Percentiles rank a stretch among this genome's conserved stretches.
phyloP scores from a whole-genome alignment of 106 monocot genomes.

The Phalaenopsis equestris region DNA sequence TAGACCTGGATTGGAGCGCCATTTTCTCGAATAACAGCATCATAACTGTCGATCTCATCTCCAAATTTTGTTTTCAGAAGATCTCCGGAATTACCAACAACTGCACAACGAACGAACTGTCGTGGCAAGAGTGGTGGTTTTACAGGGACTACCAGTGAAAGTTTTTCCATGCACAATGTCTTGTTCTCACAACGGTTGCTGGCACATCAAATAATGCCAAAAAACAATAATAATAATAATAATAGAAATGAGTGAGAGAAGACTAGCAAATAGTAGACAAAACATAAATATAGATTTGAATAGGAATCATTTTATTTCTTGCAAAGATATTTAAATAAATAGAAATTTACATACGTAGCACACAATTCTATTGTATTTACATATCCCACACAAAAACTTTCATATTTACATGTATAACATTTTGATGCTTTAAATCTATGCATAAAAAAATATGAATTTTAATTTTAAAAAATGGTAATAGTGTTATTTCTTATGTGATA shows the following conservation, averaged over 20 bases:
- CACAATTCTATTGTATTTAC: no score
- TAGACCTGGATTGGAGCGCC: slow-evolving; percentile 91
- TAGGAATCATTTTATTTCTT: neutral
- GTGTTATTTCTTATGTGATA: no score
- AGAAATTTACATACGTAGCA: no score
- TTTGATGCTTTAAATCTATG: no score
- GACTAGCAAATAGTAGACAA: neutral
- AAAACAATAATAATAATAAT: no score
- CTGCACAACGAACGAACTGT: slow-evolving; percentile 87
- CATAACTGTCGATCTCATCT: slow-evolving; percentile 90
- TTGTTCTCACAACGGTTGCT: slow-evolving; percentile 81
- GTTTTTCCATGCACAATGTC: slow-evolving; percentile 87
- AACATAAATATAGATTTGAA: neutral
- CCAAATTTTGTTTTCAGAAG: slow-evolving; percentile 96
- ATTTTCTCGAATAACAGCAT: slow-evolving; percentile 97
- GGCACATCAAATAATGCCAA: neutral
- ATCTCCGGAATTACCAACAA: slow-evolving; percentile 99
- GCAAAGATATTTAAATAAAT: no score
- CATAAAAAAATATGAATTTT: no score
- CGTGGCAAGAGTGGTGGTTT: slow-evolving; percentile 69
- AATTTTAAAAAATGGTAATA: no score
- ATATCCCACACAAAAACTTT: no score
- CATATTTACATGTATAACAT: neutral
- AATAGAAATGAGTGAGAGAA: neutral
- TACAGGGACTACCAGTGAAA: slow-evolving; percentile 77